Conservation (phyloP, 768 basidiomycete species). For the Mycena albidolilacea region DNA sequence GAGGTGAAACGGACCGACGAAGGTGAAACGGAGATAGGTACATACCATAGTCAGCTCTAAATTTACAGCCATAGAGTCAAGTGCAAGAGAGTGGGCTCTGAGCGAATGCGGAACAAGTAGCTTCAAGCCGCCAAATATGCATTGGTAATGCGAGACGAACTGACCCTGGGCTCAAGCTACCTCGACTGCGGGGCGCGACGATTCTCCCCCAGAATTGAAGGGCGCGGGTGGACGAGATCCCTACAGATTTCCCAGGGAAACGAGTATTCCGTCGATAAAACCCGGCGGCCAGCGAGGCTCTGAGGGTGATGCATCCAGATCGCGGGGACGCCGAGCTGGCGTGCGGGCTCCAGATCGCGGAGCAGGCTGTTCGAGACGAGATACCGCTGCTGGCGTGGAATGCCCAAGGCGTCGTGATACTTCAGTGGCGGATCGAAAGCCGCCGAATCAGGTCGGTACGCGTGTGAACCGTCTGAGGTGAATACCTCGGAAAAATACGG, state of each 20-base stretch:
- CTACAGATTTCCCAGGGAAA: neutral
- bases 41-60: constrained; percentile 95
- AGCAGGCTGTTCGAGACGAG: constrained; percentile 9
- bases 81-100: too few relatives aligned
- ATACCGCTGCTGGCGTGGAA: constrained; percentile 1
- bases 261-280: neutral
- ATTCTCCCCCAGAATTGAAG: too few relatives aligned
- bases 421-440: neutral
- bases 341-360: neutral
- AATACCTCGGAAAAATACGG: constrained; percentile 2
- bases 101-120: too few relatives aligned
- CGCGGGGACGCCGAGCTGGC: neutral
- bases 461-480: neutral
- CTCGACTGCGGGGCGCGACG: too few relatives aligned
- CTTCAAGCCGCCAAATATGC: too few relatives aligned
- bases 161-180: too few relatives aligned
- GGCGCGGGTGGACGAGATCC: too few relatives aligned
- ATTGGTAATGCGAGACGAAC: too few relatives aligned
- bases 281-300: neutral
- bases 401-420: constrained; percentile 1
- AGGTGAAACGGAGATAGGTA: constrained; percentile 21
- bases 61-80: too few relatives aligned
- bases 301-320: neutral
- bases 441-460: neutral
- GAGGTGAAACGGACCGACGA: neutral